Evolutionary conservation across 345 rosid genomes (phyloP).

Genomic region (Euphorbia peplus): DNA sequence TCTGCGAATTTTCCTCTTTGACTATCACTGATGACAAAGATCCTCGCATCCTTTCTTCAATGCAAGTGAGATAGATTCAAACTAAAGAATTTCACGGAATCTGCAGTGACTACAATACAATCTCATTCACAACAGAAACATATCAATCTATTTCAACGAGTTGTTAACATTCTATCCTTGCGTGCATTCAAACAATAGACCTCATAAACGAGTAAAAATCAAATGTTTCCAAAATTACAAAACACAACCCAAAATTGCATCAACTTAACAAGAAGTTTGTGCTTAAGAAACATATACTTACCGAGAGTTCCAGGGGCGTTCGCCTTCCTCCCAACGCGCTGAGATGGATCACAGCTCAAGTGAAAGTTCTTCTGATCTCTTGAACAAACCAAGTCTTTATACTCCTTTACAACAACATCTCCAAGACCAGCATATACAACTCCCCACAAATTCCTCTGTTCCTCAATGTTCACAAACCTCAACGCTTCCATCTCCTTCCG

Average conservation of each 20-base stretch:
- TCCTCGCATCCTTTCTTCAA: background rate
- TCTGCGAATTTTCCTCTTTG: background rate
- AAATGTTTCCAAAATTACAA: background rate
- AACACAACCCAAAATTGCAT: background rate
- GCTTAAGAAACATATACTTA: constrained; percentile 22
- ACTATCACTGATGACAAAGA: background rate
- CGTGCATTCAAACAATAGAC: background rate
- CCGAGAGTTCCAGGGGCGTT: constrained; percentile 37
- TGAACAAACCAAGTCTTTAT: constrained; percentile 40
- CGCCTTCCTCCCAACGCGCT: constrained; percentile 17
- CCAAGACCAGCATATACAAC: constrained; percentile 49
- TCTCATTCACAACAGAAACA: no score
- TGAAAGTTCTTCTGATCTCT: constrained; percentile 40
- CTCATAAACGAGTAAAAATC: background rate
- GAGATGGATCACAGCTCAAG: constrained; percentile 27
- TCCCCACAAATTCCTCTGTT: constrained; percentile 66
- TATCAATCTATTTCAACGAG: background rate
- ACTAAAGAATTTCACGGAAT: constrained; percentile 2
- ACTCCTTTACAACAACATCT: constrained; percentile 46
- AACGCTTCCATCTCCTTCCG: constrained; percentile 65
- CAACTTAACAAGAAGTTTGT: background rate
- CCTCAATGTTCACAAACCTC: constrained; percentile 54
- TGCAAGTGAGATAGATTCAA: constrained; percentile 7
- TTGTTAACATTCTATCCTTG: background rate
- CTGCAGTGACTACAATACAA: background rate